phyloP scores from a whole-genome alignment of 768 basidiomycete species.

The Peribolospora kevripleyi region DNA sequence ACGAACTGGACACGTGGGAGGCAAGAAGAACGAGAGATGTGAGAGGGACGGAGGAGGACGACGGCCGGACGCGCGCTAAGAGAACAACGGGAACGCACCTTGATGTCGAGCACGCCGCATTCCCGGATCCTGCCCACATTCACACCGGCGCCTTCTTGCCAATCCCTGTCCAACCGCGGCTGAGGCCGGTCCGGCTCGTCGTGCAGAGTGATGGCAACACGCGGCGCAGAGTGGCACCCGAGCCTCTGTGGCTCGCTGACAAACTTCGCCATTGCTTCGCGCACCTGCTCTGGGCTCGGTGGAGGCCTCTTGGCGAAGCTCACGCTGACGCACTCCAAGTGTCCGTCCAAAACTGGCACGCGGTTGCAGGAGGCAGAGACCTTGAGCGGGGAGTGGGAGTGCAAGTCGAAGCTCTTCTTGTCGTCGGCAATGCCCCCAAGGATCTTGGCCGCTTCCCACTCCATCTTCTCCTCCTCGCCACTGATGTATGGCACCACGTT shows the following conservation, averaged over 20 bases:
- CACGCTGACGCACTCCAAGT: constrained; percentile 71
- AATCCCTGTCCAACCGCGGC: constrained; percentile 71
- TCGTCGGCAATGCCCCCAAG: constrained; percentile 49
- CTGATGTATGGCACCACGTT: constrained; percentile 85
- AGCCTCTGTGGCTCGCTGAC: constrained; percentile 49
- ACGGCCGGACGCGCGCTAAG: background rate
- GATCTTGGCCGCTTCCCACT: constrained; percentile 97
- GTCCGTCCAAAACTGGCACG: constrained; percentile 86
- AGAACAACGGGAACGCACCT: constrained; percentile 18
- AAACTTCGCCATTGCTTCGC: constrained; percentile 49
- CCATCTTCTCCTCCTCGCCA: constrained; percentile 84
- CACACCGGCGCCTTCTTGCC: constrained; percentile 74
- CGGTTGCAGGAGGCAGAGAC: constrained; percentile 84
- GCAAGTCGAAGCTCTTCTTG: constrained; percentile 54
- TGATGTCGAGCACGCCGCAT: constrained; percentile 80
- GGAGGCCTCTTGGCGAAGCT: constrained; percentile 55
- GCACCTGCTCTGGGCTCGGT: constrained; percentile 66
- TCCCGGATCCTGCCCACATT: constrained; percentile 72
- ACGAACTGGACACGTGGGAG: constrained; percentile 30
- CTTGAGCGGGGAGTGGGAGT: constrained; percentile 49
- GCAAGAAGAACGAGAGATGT: too few species aligned
- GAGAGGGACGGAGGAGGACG: background rate
- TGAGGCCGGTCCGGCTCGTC: constrained; percentile 83
- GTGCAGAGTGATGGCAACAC: constrained; percentile 66
- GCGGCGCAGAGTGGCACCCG: constrained; percentile 62